Percentiles rank a stretch among this genome's conserved stretches.
phyloP scores from a whole-genome alignment of 371 early-diverging fungal genomes.

The Fennellomyces sp. region DNA sequence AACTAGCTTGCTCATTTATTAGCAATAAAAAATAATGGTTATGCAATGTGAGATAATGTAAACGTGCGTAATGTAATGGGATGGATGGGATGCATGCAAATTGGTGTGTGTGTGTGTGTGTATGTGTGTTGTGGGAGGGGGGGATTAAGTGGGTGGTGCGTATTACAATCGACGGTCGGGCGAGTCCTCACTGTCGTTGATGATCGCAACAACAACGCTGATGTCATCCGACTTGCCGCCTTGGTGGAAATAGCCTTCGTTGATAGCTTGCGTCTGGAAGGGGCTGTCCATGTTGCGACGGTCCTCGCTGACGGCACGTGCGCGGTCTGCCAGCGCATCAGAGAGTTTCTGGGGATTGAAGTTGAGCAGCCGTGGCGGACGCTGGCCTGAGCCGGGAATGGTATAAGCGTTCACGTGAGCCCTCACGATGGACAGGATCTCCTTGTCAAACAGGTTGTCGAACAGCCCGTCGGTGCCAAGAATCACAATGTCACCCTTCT shows the following conservation, averaged over 20 bases:
- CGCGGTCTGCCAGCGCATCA: slow-evolving; percentile 76
- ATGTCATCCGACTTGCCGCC: slow-evolving; percentile 90
- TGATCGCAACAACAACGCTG: slow-evolving; percentile 76
- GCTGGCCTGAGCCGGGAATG: slow-evolving; percentile 55
- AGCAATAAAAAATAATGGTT: neutral
- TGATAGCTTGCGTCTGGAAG: slow-evolving; percentile 81
- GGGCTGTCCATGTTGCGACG: slow-evolving; percentile 75
- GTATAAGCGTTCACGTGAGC: slow-evolving; percentile 55
- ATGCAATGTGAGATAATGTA: neutral
- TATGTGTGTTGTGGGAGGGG: neutral
- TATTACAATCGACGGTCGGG: slow-evolving; percentile 42
- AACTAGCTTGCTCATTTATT: neutral
- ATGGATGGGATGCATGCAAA: neutral
- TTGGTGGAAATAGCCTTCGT: slow-evolving; percentile 74
- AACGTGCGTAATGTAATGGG: neutral
- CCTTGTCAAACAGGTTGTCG: slow-evolving; percentile 84
- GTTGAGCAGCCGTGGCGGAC: slow-evolving; percentile 30
- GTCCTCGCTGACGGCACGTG: slow-evolving; percentile 82
- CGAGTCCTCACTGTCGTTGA: slow-evolving; percentile 65
- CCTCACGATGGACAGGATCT: slow-evolving; percentile 75
- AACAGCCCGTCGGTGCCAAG: slow-evolving; percentile 82
- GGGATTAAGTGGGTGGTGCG: neutral
- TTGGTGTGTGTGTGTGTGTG: neutral
- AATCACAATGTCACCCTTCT: slow-evolving; percentile 78
- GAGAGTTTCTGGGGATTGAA: slow-evolving; percentile 78